Conservation (phyloP, 352 stramenopile genomes). For the Pelagophyceae sp. region DNA sequence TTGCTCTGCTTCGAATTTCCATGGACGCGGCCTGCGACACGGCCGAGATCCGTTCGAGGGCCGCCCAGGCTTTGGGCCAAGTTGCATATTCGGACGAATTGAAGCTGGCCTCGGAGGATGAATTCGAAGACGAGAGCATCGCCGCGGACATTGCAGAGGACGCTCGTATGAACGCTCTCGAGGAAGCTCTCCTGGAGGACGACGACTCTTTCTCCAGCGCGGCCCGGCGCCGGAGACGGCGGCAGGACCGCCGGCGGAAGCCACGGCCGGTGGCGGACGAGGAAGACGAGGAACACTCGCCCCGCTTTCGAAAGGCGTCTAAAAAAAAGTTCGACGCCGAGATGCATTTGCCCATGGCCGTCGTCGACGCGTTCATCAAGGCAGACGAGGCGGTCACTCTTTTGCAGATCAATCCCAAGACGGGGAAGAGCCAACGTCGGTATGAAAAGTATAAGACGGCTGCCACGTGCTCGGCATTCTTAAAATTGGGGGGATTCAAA, state of each 20-base stretch:
- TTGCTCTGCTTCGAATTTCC: neutral
- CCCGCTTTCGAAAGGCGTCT: neutral
- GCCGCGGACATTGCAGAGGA: neutral
- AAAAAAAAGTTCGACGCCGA: neutral
- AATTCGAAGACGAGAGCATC: too few species aligned
- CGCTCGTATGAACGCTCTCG: neutral
- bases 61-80: neutral
- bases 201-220: neutral
- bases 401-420: conserved; percentile 4
- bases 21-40: neutral
- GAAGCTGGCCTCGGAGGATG: too few species aligned
- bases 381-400: neutral
- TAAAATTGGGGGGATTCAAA: neutral
- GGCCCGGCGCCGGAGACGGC: too few species aligned
- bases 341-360: neutral
- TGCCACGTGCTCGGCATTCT: neutral
- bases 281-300: neutral
- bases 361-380: neutral
- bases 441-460: conserved; percentile 9
- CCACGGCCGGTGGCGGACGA: too few species aligned
- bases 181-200: neutral
- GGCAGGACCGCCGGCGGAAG: too few species aligned
- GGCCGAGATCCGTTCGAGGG: neutral
- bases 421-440: neutral
- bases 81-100: too few species aligned